Evolutionary conservation across 2,329 filamentous ascomycete species (phyloP).

Genomic region (Sporothrix mexicana): DNA sequence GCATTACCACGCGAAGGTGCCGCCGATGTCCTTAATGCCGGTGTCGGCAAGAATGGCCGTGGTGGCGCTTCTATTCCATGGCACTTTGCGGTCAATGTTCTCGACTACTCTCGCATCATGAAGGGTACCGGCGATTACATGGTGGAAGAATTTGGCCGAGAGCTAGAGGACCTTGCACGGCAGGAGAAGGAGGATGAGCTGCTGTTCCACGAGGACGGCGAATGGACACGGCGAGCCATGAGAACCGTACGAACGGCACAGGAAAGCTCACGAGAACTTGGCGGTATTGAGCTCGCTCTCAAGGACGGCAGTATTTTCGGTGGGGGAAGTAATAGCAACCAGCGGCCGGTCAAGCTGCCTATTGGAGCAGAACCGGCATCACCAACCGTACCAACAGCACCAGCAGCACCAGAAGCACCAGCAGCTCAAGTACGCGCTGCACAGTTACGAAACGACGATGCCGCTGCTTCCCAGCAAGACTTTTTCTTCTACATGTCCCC

Average conservation of each 20-base stretch:
- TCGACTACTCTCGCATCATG: slow-evolving; percentile 92
- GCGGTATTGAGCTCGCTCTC: slow-evolving; percentile 41
- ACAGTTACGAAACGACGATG: slow-evolving; percentile 29
- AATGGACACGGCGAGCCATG: slow-evolving; percentile 88
- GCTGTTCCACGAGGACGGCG: slow-evolving; percentile 88
- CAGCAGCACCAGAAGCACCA: not conserved
- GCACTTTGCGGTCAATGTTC: slow-evolving; percentile 91
- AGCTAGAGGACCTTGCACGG: slow-evolving; percentile 73
- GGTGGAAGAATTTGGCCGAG: slow-evolving; percentile 76
- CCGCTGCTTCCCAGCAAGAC: slow-evolving; percentile 47
- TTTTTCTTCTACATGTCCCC: slow-evolving; percentile 91
- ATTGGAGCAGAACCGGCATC: slow-evolving; percentile 30
- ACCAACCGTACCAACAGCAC: not conserved
- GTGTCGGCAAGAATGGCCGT: slow-evolving; percentile 44
- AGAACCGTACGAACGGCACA: slow-evolving; percentile 74
- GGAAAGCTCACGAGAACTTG: slow-evolving; percentile 67
- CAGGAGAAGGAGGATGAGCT: slow-evolving; percentile 90
- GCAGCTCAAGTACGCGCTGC: slow-evolving; percentile 23
- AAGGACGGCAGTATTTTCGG: slow-evolving; percentile 34
- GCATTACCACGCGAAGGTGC: slow-evolving; percentile 83
- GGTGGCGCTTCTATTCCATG: slow-evolving; percentile 68
- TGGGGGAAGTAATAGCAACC: not conserved
- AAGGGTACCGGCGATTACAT: slow-evolving; percentile 92
- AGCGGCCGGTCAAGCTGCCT: not conserved
- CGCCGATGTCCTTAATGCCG: slow-evolving; percentile 69